phyloP scores from a whole-genome alignment of 176 grass and related monocot species.

The Hyparrhenia diplandra region DNA sequence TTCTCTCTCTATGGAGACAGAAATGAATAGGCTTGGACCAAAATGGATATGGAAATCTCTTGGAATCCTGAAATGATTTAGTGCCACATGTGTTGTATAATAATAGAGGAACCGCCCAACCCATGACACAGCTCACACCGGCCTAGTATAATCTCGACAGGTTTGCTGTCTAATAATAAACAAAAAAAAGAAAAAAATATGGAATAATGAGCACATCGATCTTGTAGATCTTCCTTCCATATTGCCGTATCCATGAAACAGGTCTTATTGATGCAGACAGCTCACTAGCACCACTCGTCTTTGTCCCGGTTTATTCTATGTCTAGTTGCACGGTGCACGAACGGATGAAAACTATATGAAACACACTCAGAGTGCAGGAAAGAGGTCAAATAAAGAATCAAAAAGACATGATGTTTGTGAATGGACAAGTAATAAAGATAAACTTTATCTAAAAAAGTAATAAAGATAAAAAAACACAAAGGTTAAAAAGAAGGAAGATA shows the following conservation, averaged over 20 bases:
- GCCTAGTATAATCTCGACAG: conserved; percentile 13
- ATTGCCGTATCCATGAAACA: conserved; percentile 25
- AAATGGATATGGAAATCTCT: conserved; percentile 22
- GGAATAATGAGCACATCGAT: conserved; percentile 32
- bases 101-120: conserved; percentile 23
- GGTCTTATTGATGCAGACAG: conserved; percentile 21
- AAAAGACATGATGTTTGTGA: neutral
- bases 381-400: conserved; percentile 18
- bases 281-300: conserved; percentile 15
- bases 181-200: conserved; percentile 7
- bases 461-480: neutral
- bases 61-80: conserved; percentile 20
- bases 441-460: too few species aligned
- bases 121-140: conserved; percentile 8
- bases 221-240: conserved; percentile 17
- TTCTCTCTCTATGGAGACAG: neutral
- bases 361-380: neutral
- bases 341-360: neutral
- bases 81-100: conserved; percentile 4
- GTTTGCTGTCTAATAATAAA: neutral
- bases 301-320: conserved; percentile 23
- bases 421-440: too few species aligned
- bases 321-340: neutral
- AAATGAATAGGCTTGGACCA: conserved; percentile 5
- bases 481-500: neutral